Evolutionary conservation across 345 rosid genomes (phyloP), one percentile per base, ranked within the genome.

Genomic region (Bruguiera parviflora): DNA sequence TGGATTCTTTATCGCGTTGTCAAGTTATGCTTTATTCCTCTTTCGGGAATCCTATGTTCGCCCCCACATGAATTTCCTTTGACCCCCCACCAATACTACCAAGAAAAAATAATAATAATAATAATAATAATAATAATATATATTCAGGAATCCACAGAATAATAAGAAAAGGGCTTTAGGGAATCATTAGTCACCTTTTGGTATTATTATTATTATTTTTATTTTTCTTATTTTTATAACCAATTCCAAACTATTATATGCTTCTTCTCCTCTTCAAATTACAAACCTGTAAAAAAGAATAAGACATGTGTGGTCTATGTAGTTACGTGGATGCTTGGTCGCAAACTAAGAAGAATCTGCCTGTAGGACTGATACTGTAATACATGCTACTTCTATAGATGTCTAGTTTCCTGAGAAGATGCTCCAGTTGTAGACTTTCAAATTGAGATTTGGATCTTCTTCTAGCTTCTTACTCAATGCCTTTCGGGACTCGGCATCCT

Each of bases 391-490:
- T 51, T 58, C 18, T 65, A 8, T 15, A 22, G 15, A 53, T 15
- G 21, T 55, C 73, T 63, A 72, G 32, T 43, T 77, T 27, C 70
- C 70, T 11, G 69, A 33, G 57, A 43, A 77, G 77, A 89, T 73
- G 71, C 61, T 84, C 98, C 96, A 92, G 25, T 82, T 78, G 74
- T 90, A 88, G 55, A 88, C 77, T 74, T 77, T 84, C 27, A 83
- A 90, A 74, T 87, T 75, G 16, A 87, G 82, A 63, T 79, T 71
- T 9, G 87, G 71, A 65, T 78, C 75, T 67, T 82, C 68, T 74
- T 84, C 86, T 24, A 95, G 76, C 76, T 70, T 66, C 58, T 69
- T 66, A 75, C 78, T 88, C 57, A 95, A 72, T 68, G 83, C 79
- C 57, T 58, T 83, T 4, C 88, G 93, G 21, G 78, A 77, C 21